A percentile compares a stretch with the other conserved stretches of the same genome.
phyloP scores from a whole-genome alignment of 1,139 yeast species.

The Taphrina confusa region DNA sequence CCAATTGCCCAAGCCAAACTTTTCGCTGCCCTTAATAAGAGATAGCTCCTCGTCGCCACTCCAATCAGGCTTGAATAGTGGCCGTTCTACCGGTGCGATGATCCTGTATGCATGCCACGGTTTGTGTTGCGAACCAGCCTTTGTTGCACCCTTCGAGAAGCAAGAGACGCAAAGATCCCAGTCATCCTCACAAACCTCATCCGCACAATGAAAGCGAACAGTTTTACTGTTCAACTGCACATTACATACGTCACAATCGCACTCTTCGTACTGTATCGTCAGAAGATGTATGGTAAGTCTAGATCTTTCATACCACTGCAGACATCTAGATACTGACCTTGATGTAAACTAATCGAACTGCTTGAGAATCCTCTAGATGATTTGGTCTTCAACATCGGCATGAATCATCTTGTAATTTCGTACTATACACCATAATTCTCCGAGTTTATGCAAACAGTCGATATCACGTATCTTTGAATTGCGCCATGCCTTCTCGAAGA shows the following conservation, averaged over 20 bases:
- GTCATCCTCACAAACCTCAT: slow-evolving; percentile 52
- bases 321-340: slow-evolving; percentile 11
- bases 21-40: slow-evolving; percentile 87
- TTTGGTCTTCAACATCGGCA: no score
- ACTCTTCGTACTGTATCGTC: slow-evolving; percentile 49
- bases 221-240: slow-evolving; percentile 46
- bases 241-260: slow-evolving; percentile 93
- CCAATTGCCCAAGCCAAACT: slow-evolving; percentile 93
- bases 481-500: no score
- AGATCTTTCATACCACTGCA: slow-evolving; percentile 12
- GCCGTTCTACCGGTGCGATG: slow-evolving; percentile 92
- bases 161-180: slow-evolving; percentile 97
- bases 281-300: neutral
- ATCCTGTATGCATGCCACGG: slow-evolving; percentile 93
- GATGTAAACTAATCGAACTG: no score
- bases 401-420: no score
- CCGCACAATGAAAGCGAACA: slow-evolving; percentile 32
- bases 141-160: slow-evolving; percentile 76
- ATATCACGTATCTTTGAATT: no score
- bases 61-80: slow-evolving; percentile 88
- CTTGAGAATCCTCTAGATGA: no score
- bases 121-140: slow-evolving; percentile 71
- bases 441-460: no score
- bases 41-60: slow-evolving; percentile 96
- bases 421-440: no score